These are phyloP conservation scores for Eremothecium coryli DNA, from an alignment of 1,139 yeast species.

Conservation along the genomic window DNA sequence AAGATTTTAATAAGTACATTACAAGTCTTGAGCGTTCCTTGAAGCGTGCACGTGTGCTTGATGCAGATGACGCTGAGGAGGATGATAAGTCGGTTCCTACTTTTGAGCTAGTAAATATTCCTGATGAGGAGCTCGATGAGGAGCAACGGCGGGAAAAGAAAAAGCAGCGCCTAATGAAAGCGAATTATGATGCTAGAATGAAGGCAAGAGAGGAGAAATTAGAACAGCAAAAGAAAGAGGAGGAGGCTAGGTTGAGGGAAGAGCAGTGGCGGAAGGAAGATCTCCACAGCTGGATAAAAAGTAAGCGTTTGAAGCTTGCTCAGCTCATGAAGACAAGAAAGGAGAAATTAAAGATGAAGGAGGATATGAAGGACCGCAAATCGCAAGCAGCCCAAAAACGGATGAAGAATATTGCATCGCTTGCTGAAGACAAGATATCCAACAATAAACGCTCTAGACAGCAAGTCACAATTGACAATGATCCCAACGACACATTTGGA, in stretches of 20 bases:
- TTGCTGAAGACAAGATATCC: conserved; percentile 60
- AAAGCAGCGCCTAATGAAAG: conserved; percentile 70
- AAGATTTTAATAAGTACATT: conserved; percentile 62
- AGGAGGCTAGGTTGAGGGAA: conserved; percentile 50
- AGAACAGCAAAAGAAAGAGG: conserved; percentile 41
- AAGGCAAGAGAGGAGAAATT: conserved; percentile 75
- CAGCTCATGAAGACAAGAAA: conserved; percentile 48
- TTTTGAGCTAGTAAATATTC: conserved; percentile 74
- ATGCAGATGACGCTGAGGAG: conserved; percentile 47
- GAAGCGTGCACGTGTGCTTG: conserved; percentile 57
- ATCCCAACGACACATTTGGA: conserved; percentile 90
- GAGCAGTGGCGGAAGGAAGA: conserved; percentile 70
- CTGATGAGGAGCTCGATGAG: conserved; percentile 73
- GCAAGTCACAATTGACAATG: conserved; percentile 68
- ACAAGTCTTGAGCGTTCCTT: conserved; percentile 59
- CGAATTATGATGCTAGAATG: conserved; percentile 80
- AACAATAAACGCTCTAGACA: conserved; percentile 42
- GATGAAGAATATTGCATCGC: conserved; percentile 83
- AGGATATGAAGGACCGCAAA: conserved; percentile 78
- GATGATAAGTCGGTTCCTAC: conserved; percentile 42
- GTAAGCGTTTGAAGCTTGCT: conserved; percentile 55
- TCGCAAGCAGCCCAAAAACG: conserved; percentile 87
- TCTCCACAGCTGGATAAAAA: conserved; percentile 68
- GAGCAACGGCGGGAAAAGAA: conserved; percentile 83
- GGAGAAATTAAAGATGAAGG: conserved; percentile 61